Percentiles rank a stretch among this genome's conserved stretches.
phyloP scores from a whole-genome alignment of 1,139 yeast species.

The Pneumocystis oryctolagi region DNA sequence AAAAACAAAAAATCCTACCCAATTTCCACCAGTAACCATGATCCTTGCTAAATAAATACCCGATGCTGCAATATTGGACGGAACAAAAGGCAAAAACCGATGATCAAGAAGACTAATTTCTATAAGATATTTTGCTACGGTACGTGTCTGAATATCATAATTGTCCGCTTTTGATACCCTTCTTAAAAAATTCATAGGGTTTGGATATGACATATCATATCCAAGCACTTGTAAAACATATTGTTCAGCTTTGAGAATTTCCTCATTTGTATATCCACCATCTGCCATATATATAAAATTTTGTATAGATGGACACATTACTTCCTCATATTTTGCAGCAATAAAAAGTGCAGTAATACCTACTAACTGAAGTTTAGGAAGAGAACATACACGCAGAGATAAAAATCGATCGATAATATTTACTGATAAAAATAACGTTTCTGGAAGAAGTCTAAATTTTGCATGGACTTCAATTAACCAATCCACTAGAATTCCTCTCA shows the following conservation, averaged over 20 bases:
- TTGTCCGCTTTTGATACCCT: slow-evolving; percentile 91
- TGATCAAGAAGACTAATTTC: slow-evolving; percentile 75
- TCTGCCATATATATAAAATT: slow-evolving; percentile 84
- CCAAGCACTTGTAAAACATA: slow-evolving; percentile 60
- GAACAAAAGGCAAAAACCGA: slow-evolving; percentile 60
- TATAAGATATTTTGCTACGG: slow-evolving; percentile 75
- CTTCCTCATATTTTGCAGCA: slow-evolving; percentile 93
- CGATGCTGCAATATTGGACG: slow-evolving; percentile 78
- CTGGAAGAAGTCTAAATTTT: slow-evolving; percentile 75
- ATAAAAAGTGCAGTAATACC: slow-evolving; percentile 85
- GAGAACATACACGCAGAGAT: slow-evolving; percentile 63
- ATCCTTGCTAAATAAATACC: slow-evolving; percentile 79
- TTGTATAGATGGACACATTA: slow-evolving; percentile 73
- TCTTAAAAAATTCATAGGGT: slow-evolving; percentile 86
- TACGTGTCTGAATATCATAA: slow-evolving; percentile 82
- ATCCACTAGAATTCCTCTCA: slow-evolving; percentile 81
- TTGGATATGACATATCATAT: slow-evolving; percentile 75
- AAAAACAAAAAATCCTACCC: slow-evolving; percentile 18
- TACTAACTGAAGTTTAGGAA: slow-evolving; percentile 71
- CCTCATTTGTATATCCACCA: slow-evolving; percentile 69
- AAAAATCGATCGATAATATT: slow-evolving; percentile 85
- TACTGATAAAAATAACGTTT: slow-evolving; percentile 74
- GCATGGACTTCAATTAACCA: slow-evolving; percentile 91
- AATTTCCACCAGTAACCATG: slow-evolving; percentile 49
- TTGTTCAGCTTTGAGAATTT: slow-evolving; percentile 75